A percentile compares a stretch with the other conserved stretches of the same genome.
Conservation (phyloP, 495 filamentous ascomycete species). For the Monascus purpureus region DNA sequence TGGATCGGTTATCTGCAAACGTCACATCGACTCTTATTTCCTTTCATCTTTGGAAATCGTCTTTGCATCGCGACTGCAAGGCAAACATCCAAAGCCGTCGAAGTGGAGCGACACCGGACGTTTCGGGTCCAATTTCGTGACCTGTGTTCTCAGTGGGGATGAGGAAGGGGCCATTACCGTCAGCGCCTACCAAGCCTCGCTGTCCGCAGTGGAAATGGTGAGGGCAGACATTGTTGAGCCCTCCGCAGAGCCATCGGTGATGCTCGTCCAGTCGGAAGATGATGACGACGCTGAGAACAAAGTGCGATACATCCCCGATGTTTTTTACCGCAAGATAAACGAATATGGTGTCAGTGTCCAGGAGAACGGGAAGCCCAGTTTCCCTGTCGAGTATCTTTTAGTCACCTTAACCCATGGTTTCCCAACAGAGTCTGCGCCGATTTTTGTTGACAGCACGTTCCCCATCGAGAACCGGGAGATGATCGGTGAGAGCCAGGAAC, state of each 20-base stretch:
- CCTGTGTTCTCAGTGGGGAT: conserved; percentile 85
- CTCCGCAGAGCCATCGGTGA: conserved; percentile 79
- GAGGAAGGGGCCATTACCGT: conserved; percentile 78
- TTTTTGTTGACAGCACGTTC: conserved; percentile 59
- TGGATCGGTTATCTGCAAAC: conserved; percentile 82
- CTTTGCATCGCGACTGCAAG: conserved; percentile 79
- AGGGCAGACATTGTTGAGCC: conserved; percentile 89
- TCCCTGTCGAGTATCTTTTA: conserved; percentile 91
- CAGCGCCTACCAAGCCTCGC: conserved; percentile 86
- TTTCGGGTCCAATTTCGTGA: conserved; percentile 96
- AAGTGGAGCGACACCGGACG: conserved; percentile 95
- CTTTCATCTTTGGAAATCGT: conserved; percentile 84
- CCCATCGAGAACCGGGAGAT: conserved; percentile 82
- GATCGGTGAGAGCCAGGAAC: conserved; percentile 70
- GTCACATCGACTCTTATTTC: conserved; percentile 90
- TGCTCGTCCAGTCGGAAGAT: conserved; percentile 90
- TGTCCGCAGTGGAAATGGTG: conserved; percentile 93
- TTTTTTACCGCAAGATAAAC: conserved; percentile 91
- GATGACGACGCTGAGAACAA: conserved; percentile 56
- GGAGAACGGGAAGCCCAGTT: conserved; percentile 90
- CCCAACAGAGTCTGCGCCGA: conserved; percentile 59
- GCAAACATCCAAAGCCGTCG: conserved; percentile 72
- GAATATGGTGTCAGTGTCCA: conserved; percentile 94
- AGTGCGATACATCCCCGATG: conserved; percentile 87
- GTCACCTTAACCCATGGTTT: conserved; percentile 96